Conservation (phyloP, 257 asterid genomes). For the Plectranthus barbatus region DNA sequence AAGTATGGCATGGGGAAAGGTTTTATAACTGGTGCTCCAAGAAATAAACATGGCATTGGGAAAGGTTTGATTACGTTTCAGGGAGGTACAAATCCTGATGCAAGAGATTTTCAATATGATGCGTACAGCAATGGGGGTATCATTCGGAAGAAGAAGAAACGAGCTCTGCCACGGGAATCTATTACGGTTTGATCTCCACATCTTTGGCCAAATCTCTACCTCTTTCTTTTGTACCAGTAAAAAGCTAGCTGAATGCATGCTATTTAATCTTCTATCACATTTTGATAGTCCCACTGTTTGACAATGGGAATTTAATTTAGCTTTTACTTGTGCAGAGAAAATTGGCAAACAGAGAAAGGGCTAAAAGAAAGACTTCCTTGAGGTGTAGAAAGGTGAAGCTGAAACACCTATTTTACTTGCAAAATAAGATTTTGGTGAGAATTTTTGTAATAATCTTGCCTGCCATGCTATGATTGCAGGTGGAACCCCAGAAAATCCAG, state of each 20-base stretch:
- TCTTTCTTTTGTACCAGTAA: not conserved
- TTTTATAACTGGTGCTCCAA: conserved; percentile 29
- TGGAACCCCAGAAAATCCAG: conserved; percentile 38
- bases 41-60: conserved; percentile 50
- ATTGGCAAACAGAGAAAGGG: conserved; percentile 48
- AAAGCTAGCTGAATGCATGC: conserved; percentile 10
- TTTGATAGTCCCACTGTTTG: not conserved
- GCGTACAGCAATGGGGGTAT: conserved; percentile 23
- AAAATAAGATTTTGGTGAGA: not conserved
- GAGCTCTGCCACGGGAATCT: conserved; percentile 48
- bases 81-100: conserved; percentile 34
- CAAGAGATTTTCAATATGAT: conserved; percentile 29
- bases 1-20: conserved; percentile 58
- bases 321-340: conserved; percentile 45
- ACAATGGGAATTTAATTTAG: conserved; percentile 4
- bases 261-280: not conserved
- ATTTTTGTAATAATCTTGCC: conserved; percentile 3
- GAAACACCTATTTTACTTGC: not conserved
- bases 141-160: conserved; percentile 47
- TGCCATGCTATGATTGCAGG: conserved; percentile 32
- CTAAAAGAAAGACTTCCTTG: conserved; percentile 47
- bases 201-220: not conserved
- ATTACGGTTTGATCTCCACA: conserved; percentile 46
- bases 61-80: conserved; percentile 63
- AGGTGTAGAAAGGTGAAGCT: conserved; percentile 52